These are phyloP conservation scores for Pythium myriotylum DNA, from an alignment of 352 stramenopile genomes.

Conservation along the genomic window DNA sequence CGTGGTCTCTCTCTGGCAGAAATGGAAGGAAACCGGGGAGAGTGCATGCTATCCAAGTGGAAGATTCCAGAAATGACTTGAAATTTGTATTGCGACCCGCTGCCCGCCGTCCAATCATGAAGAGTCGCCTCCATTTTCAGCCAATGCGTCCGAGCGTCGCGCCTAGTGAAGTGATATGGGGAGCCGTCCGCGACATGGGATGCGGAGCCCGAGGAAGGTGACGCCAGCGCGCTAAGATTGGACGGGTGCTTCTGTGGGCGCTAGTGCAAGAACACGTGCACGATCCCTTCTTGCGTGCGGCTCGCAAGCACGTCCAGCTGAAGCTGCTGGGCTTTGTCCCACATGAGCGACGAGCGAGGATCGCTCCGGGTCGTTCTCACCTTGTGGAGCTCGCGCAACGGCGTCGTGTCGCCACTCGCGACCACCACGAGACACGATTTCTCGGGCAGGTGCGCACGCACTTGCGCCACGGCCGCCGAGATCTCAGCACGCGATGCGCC, in stretches of 20 bases:
- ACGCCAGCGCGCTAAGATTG: not conserved
- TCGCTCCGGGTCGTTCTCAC: slow-evolving; percentile 75
- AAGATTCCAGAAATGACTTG: slow-evolving; percentile 26
- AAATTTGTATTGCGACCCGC: slow-evolving; percentile 15
- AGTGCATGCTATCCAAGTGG: not conserved
- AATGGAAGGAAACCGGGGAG: slow-evolving; percentile 20
- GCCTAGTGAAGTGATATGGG: not conserved
- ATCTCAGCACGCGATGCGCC: slow-evolving; percentile 49
- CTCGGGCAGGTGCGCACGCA: slow-evolving; percentile 51
- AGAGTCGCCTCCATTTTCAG: slow-evolving; percentile 18
- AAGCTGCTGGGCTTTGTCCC: slow-evolving; percentile 74
- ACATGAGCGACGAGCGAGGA: slow-evolving; percentile 72
- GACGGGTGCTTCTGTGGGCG: not conserved
- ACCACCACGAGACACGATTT: slow-evolving; percentile 67
- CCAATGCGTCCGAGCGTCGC: slow-evolving; percentile 14
- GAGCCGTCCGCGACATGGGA: not conserved
- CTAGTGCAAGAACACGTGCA: slow-evolving; percentile 58
- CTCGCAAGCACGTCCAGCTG: slow-evolving; percentile 53
- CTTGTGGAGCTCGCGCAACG: slow-evolving; percentile 76
- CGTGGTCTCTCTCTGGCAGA: slow-evolving; percentile 5
- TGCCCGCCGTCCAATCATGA: slow-evolving; percentile 21
- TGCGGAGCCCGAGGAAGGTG: not conserved
- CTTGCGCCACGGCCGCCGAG: slow-evolving; percentile 31
- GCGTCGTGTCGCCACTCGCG: slow-evolving; percentile 46
- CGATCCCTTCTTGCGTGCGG: slow-evolving; percentile 56